Base-by-base conservation (phyloP, 768 basidiomycete species). In the Suillus fuscotomentosus region DNA sequence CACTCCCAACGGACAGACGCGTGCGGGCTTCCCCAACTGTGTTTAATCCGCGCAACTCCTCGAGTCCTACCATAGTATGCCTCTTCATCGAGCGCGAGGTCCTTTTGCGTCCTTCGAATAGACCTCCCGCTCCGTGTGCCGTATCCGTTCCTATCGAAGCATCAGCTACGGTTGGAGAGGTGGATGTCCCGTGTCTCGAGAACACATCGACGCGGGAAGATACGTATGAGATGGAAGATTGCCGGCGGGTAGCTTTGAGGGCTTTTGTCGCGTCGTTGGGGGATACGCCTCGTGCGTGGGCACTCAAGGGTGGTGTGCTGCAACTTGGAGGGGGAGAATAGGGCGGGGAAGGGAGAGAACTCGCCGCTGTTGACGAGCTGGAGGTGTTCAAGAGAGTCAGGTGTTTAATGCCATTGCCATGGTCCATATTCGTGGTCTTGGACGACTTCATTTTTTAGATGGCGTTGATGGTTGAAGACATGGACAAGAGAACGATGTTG, bases 161-260 rank as follows among this genome's bases (percentile, higher is more conserved):
- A 31, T 59, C 57, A 7, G 42, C 14, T 5, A 22, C 24, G 10
- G 61, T 38, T 22, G n/a, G 6, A 20, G 53, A 11, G 5, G 53
- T 55, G 15, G 53, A 38, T 31, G n/a, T 8, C 38, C 38, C 31
- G 9, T 59, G 53, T 42, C 61, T 24, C 11, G 61, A 60, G 13
- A 36, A 62, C 3, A 62, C 55, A 41, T 59, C 61, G 55, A 59
- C 51, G 8, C 61, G 38, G 2, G 61, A 62, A 24, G 53, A 59
- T n/a, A 62, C 3, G 48, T 75, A 75, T 11, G 71, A 36, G 56
- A 75, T 75, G 1, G 74, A 75, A 0, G 73, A 69, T 56, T 72
- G 74, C 61, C 74, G 65, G n/a, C 72, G 68, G 39, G 70, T 66
- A 36, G 57, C 54, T 43, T 59, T 59, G 22, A 42, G 57, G 17